Evolutionary conservation across 371 early-diverging fungal genomes (phyloP), one percentile per base, ranked within the genome.

Genomic region (Rhizopus microsporus): DNA sequence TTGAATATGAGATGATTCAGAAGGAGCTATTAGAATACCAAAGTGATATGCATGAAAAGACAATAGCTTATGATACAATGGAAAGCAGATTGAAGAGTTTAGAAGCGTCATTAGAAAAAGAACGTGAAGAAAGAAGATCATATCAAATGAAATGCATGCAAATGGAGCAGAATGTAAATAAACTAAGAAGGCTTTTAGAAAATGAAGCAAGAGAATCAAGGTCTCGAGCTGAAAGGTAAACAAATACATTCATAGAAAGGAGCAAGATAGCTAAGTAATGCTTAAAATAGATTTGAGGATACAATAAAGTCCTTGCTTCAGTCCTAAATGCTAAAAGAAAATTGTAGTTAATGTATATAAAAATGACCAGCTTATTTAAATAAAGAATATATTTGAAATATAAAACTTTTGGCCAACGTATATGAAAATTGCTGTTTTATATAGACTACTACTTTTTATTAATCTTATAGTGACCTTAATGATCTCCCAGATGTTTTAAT

Each of bases 201-300:
- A 45, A 49, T 10, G 72, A 71, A 49, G 62, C 62, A 3, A 59
- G 44, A 47, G 72, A 71, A 37, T 54, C 72, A 30, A 59, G 55
- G 44, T 51, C 62, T 9, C 45, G 63, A 31, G 65, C 69, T 12
- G 60, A 60, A 37, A 68, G 62, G 62, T 67, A 67, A 56, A 7
- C 5, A 4, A 44, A 2, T 15, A 42, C 6, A 23, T 23, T 23
- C 23, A 5, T n/a, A 42, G 15, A 13, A 42, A 42, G 15, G 15
- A 42, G n/a, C 10, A 42, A 37, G 3, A 13, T 0, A 5, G 13
- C 7, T 4, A 7, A 37, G 38, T 2, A 37, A 37, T 37, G 7
- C 12, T 49, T 57, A 9, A 3, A 4, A 16, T 52, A 59, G 59
- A 35, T 40, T 51, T 35, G 59, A 23, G 23, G 23, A 23, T 23